A percentile compares a stretch with the other conserved stretches of the same genome.
Conservation (phyloP, 2,329 filamentous ascomycete species). For the Stemphylium beticola region DNA sequence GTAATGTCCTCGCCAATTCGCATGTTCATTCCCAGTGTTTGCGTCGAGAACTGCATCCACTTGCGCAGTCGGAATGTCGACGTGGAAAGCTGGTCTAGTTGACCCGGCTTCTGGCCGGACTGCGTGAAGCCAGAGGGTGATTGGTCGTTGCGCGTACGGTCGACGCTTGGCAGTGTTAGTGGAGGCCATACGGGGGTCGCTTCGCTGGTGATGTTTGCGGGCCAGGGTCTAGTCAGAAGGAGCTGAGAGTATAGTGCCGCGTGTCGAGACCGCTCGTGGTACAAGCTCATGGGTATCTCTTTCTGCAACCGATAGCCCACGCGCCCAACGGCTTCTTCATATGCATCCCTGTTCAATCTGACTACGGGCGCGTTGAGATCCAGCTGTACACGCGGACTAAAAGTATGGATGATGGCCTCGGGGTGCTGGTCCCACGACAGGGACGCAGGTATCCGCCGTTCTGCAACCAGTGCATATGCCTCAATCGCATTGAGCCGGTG, state of each 20-base stretch:
- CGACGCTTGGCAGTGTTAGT: slow-evolving; percentile 67
- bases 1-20: slow-evolving; percentile 60
- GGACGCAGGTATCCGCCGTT: slow-evolving; percentile 61
- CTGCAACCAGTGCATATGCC: slow-evolving; percentile 76
- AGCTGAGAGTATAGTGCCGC: slow-evolving; percentile 68
- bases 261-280: slow-evolving; percentile 20
- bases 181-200: slow-evolving; percentile 73
- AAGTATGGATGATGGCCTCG: slow-evolving; percentile 73
- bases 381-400: slow-evolving; percentile 72
- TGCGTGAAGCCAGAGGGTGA: slow-evolving; percentile 54
- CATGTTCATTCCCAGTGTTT: slow-evolving; percentile 40
- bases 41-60: slow-evolving; percentile 71
- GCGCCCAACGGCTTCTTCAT: slow-evolving; percentile 28
- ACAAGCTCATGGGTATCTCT: slow-evolving; percentile 59
- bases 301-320: slow-evolving; percentile 52
- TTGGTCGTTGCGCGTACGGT: slow-evolving; percentile 61
- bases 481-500: slow-evolving; percentile 76
- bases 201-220: slow-evolving; percentile 47
- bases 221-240: slow-evolving; percentile 65
- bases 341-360: slow-evolving; percentile 46
- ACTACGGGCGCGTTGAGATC: slow-evolving; percentile 76
- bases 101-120: slow-evolving; percentile 57
- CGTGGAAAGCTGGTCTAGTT: slow-evolving; percentile 67
- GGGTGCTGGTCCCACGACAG: slow-evolving; percentile 70
- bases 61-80: slow-evolving; percentile 75